These are phyloP conservation scores for Ogataea henricii DNA, from an alignment of 805 yeast species.

Conservation along the genomic window DNA sequence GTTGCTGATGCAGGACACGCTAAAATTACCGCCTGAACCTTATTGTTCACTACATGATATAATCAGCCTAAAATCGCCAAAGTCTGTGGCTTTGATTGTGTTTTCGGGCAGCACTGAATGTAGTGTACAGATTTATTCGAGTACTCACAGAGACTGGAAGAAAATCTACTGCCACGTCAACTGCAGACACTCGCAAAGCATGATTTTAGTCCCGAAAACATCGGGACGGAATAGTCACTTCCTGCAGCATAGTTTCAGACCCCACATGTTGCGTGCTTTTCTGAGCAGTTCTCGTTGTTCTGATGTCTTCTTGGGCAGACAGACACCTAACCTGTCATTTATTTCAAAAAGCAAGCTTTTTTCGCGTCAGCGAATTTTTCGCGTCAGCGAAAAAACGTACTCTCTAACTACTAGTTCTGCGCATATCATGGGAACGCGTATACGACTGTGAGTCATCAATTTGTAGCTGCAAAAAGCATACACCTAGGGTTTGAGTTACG, in stretches of 20 bases:
- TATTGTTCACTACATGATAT: background rate
- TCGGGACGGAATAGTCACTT: background rate
- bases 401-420: no score
- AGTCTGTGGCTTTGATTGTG: background rate
- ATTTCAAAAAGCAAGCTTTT: no score
- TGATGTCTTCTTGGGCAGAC: no score
- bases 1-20: conserved; percentile 1
- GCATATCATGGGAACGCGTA: no score
- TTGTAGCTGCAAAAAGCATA: no score
- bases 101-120: background rate
- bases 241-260: background rate
- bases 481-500: no score
- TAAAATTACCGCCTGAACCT: background rate
- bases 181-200: background rate
- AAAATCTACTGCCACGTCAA: background rate
- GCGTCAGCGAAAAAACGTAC: no score
- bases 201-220: background rate
- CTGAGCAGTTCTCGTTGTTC: background rate
- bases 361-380: no score
- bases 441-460: no score
- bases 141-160: background rate
- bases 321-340: no score
- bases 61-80: background rate
- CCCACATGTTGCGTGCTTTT: background rate
- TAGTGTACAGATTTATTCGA: background rate